phyloP scores from a whole-genome alignment of 1,139 yeast species.

The Taphrina sp. region DNA sequence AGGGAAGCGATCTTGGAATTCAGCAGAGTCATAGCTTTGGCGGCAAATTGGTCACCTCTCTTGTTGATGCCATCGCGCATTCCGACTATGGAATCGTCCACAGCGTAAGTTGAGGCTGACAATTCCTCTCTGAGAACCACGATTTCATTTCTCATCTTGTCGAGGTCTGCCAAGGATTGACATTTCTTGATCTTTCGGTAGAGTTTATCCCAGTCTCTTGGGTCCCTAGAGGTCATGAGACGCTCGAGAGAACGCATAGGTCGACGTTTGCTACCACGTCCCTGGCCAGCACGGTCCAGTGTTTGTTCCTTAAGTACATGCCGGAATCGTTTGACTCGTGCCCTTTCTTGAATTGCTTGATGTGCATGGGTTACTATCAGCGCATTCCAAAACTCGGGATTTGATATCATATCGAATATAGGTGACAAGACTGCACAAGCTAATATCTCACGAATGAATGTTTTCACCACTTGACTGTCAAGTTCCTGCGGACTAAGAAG shows the following conservation, averaged over 20 bases:
- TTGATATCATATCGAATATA: constrained; percentile 57
- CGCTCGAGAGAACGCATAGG: constrained; percentile 55
- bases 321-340: constrained; percentile 70
- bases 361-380: constrained; percentile 61
- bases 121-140: constrained; percentile 4
- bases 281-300: constrained; percentile 35
- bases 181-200: constrained; percentile 22
- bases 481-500: constrained; percentile 55
- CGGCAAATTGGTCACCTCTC: constrained; percentile 6
- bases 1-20: constrained; percentile 9
- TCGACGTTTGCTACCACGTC: constrained; percentile 36
- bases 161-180: constrained; percentile 14
- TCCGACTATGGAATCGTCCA: background rate
- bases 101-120: background rate
- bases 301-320: constrained; percentile 60
- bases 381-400: constrained; percentile 76
- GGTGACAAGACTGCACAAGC: constrained; percentile 59
- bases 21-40: constrained; percentile 14
- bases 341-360: constrained; percentile 66
- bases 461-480: constrained; percentile 51
- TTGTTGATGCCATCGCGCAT: background rate
- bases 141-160: constrained; percentile 18
- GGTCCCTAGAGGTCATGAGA: constrained; percentile 48
- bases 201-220: constrained; percentile 21
- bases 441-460: constrained; percentile 63